Evolutionary conservation across 441 rosid genomes (phyloP), one percentile per base, ranked within the genome.

Genomic region (Eutrema salsugineum): DNA sequence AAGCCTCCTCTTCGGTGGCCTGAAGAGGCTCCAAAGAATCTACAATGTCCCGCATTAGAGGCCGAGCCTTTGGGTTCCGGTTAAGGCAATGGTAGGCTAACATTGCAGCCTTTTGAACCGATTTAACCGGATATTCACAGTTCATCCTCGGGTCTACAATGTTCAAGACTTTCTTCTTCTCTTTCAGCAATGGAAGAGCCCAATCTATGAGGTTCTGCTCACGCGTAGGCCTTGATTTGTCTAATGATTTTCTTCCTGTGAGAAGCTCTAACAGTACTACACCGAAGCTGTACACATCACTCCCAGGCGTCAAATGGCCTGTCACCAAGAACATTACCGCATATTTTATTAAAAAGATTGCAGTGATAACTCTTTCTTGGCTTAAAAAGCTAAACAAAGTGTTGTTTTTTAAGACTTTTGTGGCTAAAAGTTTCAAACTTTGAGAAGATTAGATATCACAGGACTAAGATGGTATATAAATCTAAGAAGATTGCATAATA

Each of bases 1-100:
- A 63, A 11, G 61, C 66, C 47, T 69, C 82, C 24, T 78, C 84
- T 57, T 87, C 90, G 0, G 77, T 40, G 14, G 77, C 82, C 77
- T 92, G 99, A 78, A 95, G 81, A 38, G 95, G 99, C 83, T 95
- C 99, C 84, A 91, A 74, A 11, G 99, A 88, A 71, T 91, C 98
- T 0, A 95, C 98, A 44, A 95, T 87, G 66, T 95, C 99, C 43
- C 98, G 83, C 99, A 95, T 95, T 14, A 95, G 78, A 73, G 99
- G 99, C 77, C 99, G 77, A 7, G 99, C 98, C 81, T 95, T 95
- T 0, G 98, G 98, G 53, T 95, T 92, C 42, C 87, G 67, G 83
- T 89, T 89, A 77, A 92, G 51, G 95, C 99, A 95, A 78, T 95
- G 98, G 77, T 87, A 89, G 6, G 96, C 95, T 8, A 92, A 84